phyloP scores from a whole-genome alignment of 1,284 basidiomycete genomes.

The Cerrena zonata region DNA sequence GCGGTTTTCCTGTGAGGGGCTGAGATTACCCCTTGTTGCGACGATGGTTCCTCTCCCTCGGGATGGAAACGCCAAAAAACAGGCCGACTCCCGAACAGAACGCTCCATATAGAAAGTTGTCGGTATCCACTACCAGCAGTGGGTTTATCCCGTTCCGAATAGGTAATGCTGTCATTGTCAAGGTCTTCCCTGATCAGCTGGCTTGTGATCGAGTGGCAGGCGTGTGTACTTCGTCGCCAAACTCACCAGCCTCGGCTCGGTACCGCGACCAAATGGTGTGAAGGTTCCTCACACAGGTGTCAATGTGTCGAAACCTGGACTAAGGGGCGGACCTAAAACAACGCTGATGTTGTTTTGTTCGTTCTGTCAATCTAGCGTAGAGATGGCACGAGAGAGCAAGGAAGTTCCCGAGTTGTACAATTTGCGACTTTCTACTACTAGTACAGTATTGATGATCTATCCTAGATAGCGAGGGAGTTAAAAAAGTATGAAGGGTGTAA shows the following conservation, averaged over 20 bases:
- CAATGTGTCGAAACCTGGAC: neutral
- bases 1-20: too few relatives aligned
- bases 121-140: constrained; percentile 3
- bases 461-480: neutral
- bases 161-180: neutral
- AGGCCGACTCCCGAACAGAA: neutral
- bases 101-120: neutral
- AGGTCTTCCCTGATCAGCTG: constrained; percentile 5
- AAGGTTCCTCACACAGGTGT: neutral
- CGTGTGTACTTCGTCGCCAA: neutral
- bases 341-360: neutral
- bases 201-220: constrained; percentile 1
- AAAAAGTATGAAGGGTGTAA: neutral
- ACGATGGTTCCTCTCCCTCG: neutral
- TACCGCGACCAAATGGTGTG: constrained; percentile 1
- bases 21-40: neutral
- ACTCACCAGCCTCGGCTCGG: constrained; percentile 6
- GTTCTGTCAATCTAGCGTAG: neutral
- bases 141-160: neutral
- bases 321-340: neutral
- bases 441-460: neutral
- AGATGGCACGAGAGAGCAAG: neutral
- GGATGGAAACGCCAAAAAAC: neutral
- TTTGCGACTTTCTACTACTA: neutral
- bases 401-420: too few relatives aligned